Conservation (phyloP, 1,139 yeast species). For the Pichia sp. region DNA sequence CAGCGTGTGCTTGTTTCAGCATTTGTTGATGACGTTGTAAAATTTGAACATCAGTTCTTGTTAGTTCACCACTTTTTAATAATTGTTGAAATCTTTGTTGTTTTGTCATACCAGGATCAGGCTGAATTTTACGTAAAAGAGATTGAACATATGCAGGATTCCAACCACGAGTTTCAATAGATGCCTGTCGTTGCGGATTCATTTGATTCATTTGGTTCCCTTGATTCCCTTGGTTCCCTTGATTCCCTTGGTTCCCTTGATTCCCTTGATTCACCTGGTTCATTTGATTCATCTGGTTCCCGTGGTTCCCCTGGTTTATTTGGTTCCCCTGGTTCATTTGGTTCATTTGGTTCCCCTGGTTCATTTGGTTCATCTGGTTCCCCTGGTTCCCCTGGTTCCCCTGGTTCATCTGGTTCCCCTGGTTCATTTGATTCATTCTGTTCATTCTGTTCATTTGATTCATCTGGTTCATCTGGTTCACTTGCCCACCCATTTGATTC, state of each 20-base stretch:
- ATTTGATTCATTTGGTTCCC: not conserved
- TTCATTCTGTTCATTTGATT: not conserved
- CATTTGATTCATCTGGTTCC: constrained; percentile 2
- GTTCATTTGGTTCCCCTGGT: constrained; percentile 5
- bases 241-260: not conserved
- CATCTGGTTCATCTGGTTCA: not conserved
- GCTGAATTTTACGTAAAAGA: constrained; percentile 26
- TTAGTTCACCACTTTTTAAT: constrained; percentile 27
- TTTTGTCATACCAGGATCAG: constrained; percentile 30
- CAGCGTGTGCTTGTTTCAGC: constrained; percentile 26
- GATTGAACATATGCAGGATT: constrained; percentile 23
- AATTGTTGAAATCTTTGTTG: constrained; percentile 29
- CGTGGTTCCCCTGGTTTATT: not conserved
- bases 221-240: not conserved
- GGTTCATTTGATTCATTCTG: not conserved
- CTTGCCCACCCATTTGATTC: not conserved
- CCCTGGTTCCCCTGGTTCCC: not conserved
- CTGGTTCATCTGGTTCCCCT: not conserved
- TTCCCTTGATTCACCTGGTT: not conserved
- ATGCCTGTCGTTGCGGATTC: not conserved
- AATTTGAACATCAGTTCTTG: constrained; percentile 26
- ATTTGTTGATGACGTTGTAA: constrained; percentile 30
- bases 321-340: constrained; percentile 1
- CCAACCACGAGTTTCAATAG: constrained; percentile 5
- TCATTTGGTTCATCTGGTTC: not conserved